Evolutionary conservation across 2,329 filamentous ascomycete genomes (phyloP).

Genomic region (Alternaria sp.): DNA sequence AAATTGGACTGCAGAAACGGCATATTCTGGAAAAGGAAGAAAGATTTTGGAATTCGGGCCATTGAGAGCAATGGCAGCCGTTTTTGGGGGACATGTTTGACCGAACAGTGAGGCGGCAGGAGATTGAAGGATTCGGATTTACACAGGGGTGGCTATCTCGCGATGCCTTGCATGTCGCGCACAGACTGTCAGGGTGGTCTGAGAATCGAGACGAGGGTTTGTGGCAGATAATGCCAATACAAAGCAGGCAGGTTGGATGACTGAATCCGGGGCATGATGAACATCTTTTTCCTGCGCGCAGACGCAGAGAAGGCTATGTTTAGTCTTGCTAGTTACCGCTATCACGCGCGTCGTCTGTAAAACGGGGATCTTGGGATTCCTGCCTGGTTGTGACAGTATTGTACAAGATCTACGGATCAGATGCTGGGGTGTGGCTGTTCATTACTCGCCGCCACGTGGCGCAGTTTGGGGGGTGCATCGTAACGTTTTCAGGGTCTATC

Average conservation of each 20-base stretch:
- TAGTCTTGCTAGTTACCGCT: not conserved
- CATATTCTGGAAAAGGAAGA: constrained; percentile 10
- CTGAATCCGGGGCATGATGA: not conserved
- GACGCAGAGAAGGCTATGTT: not conserved
- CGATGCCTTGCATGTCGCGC: constrained; percentile 12
- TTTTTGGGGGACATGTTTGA: constrained; percentile 11
- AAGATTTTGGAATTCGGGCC: constrained; percentile 11
- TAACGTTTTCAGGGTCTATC: constrained; percentile 12
- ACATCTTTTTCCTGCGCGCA: not conserved
- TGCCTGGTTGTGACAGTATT: constrained; percentile 8
- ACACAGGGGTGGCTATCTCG: constrained; percentile 11
- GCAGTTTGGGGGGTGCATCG: constrained; percentile 9
- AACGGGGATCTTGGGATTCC: constrained; percentile 7
- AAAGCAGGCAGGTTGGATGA: constrained; percentile 7
- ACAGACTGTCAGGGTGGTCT: constrained; percentile 13
- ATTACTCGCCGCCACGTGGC: constrained; percentile 18
- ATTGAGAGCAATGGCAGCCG: constrained; percentile 11
- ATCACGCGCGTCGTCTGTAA: constrained; percentile 4
- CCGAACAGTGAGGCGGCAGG: constrained; percentile 18
- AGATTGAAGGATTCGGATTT: constrained; percentile 18
- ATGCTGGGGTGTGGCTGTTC: not conserved
- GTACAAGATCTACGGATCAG: constrained; percentile 1
- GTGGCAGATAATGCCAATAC: constrained; percentile 14
- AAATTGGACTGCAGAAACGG: constrained; percentile 2
- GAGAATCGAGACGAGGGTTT: constrained; percentile 11